Evolutionary conservation across 805 yeast species (phyloP).

Genomic region (Sugiyamaella marilandica): DNA sequence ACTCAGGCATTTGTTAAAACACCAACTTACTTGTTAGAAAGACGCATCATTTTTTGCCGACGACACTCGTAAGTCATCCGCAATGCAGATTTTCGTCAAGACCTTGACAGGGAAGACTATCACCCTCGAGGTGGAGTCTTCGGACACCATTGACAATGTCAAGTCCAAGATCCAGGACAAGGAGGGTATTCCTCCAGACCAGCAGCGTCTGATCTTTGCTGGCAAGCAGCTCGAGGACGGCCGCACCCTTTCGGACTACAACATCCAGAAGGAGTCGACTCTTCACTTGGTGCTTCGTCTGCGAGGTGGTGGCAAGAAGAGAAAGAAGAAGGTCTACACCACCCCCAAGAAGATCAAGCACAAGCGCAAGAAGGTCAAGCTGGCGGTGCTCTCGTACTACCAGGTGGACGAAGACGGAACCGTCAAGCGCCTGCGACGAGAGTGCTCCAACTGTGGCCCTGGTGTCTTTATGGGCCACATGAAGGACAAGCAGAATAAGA

Average conservation of each 20-base stretch:
- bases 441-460: conserved; percentile 93
- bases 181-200: conserved; percentile 98
- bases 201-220: conserved; percentile 94
- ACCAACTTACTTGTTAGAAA: conserved; percentile 17
- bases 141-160: conserved; percentile 96
- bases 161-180: conserved; percentile 95
- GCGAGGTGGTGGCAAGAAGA: conserved; percentile 99
- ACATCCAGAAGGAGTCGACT: conserved; percentile 97
- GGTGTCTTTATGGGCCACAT: conserved; percentile 99
- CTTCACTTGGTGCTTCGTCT: conserved; percentile 93
- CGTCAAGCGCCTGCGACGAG: conserved; percentile 98
- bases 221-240: conserved; percentile 95
- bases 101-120: conserved; percentile 99
- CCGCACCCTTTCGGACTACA: conserved; percentile 94
- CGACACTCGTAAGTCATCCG: conserved; percentile 28
- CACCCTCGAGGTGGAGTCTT: conserved; percentile 96
- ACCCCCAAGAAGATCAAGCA: conserved; percentile 99
- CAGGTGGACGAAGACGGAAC: conserved; percentile 98
- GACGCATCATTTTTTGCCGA: conserved; percentile 32
- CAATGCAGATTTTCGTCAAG: conserved; percentile 84
- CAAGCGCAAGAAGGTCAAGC: conserved; percentile 99
- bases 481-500: conserved; percentile 90
- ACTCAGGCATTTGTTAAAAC: neutral
- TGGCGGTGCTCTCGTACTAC: conserved; percentile 99
- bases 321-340: conserved; percentile 99